Conservation (phyloP, 805 yeast genomes). For the Saturnispora dispora region DNA sequence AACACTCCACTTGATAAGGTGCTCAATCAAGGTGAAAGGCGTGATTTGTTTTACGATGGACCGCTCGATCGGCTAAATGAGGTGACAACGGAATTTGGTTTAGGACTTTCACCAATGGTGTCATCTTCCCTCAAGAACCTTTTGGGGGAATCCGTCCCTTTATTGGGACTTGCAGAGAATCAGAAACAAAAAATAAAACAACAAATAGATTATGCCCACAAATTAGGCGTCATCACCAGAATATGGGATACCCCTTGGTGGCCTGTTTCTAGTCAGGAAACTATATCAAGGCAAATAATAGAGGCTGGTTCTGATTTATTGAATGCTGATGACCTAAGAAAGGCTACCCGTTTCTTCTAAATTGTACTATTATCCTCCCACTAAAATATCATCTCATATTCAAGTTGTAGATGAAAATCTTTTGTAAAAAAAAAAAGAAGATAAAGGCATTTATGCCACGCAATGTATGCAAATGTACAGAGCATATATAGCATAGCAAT, state of each 20-base stretch:
- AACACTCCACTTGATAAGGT: conserved; percentile 42
- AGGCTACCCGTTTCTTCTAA: conserved; percentile 11
- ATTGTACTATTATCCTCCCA: not conserved
- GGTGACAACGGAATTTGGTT: conserved; percentile 2
- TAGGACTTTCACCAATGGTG: conserved; percentile 28
- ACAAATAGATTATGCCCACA: conserved; percentile 38
- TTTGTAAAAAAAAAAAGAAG: not conserved
- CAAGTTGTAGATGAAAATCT: too few relatives aligned
- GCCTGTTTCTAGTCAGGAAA: conserved; percentile 41
- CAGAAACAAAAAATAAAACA: conserved; percentile 26
- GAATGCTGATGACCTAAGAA: conserved; percentile 51
- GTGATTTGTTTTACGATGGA: conserved; percentile 45
- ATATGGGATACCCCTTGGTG: conserved; percentile 68
- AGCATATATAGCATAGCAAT: not conserved
- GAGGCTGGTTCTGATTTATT: conserved; percentile 45
- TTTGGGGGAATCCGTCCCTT: conserved; percentile 16
- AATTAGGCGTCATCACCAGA: conserved; percentile 43
- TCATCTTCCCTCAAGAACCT: conserved; percentile 24
- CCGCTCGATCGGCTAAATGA: conserved; percentile 29
- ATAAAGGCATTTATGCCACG: not conserved
- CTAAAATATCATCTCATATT: too few relatives aligned
- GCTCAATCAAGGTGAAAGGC: conserved; percentile 13
- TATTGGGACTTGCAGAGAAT: conserved; percentile 26
- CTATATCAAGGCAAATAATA: conserved; percentile 41
- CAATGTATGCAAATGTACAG: not conserved